Percentiles rank a stretch among this genome's conserved stretches.
Conservation (phyloP, 257 asterid species). For the Buddleja alternifolia region DNA sequence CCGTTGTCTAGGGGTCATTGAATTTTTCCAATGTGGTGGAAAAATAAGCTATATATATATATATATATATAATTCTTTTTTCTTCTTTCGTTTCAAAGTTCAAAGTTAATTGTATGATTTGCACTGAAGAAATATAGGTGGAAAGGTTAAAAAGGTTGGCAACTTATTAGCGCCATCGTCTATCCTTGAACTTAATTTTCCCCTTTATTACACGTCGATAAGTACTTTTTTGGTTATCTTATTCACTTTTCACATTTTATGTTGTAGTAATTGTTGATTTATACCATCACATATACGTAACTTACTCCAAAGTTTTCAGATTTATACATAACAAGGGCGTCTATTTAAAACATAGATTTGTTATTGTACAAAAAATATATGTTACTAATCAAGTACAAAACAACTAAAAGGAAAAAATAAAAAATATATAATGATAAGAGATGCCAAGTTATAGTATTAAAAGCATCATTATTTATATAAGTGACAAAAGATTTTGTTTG, state of each 20-base stretch:
- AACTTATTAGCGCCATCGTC: background rate
- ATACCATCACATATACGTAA: background rate
- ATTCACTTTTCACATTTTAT: background rate
- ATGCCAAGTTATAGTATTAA: too few relatives aligned
- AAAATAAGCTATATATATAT: background rate
- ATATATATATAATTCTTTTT: background rate
- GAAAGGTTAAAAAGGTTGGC: constrained; percentile 11
- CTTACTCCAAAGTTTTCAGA: too few relatives aligned
- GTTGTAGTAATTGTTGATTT: background rate
- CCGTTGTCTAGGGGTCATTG: background rate
- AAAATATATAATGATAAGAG: too few relatives aligned
- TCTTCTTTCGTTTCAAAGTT: background rate
- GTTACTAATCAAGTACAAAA: too few relatives aligned
- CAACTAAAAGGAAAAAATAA: too few relatives aligned
- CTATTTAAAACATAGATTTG: too few relatives aligned
- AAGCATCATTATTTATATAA: too few relatives aligned
- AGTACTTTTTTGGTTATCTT: background rate
- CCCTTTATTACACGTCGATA: background rate
- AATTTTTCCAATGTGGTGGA: background rate
- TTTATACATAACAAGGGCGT: too few relatives aligned
- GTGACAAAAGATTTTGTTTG: too few relatives aligned
- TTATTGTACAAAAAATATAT: too few relatives aligned
- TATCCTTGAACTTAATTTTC: background rate
- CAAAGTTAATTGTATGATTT: background rate
- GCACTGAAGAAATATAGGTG: background rate